Evolutionary conservation across 2,329 filamentous ascomycete genomes (phyloP).

Genomic region (Xylaria sp.): DNA sequence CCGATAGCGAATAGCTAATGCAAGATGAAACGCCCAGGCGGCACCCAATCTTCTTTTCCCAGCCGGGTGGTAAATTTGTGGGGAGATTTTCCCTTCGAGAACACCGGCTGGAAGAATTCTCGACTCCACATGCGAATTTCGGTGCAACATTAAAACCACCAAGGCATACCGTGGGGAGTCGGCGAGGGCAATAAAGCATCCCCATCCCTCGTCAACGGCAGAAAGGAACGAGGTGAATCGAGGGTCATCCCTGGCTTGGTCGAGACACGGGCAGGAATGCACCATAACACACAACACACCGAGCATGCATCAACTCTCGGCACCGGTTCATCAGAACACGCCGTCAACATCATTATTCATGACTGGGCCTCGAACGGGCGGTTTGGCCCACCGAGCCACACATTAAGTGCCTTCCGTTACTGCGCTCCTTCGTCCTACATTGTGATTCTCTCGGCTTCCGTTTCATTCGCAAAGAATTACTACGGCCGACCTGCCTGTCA

Average conservation of each 20-base stretch:
- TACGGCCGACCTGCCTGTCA: not conserved
- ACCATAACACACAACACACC: no score
- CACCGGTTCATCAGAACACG: not conserved
- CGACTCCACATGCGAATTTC: not conserved
- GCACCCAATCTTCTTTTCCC: conserved; percentile 21
- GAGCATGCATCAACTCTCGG: not conserved
- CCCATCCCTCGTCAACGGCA: not conserved
- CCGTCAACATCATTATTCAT: conserved; percentile 8
- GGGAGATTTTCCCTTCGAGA: conserved; percentile 30
- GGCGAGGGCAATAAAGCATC: not conserved
- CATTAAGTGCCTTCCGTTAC: not conserved
- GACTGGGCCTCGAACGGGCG: conserved; percentile 26
- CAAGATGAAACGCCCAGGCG: conserved; percentile 33
- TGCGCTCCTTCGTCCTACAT: not conserved
- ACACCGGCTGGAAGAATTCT: conserved; percentile 15
- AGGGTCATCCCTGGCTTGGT: not conserved
- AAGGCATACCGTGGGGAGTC: not conserved
- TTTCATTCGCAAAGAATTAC: not conserved
- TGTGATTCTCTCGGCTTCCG: not conserved
- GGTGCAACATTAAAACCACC: not conserved
- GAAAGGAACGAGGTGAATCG: not conserved
- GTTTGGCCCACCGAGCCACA: conserved; percentile 17
- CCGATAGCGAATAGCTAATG: conserved; percentile 20
- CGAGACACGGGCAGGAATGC: conserved; percentile 2
- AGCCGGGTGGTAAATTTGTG: conserved; percentile 30